Percentiles rank a stretch among this genome's conserved stretches.
phyloP scores from a whole-genome alignment of 495 filamentous ascomycete genomes.

The Corynascus novoguineensis region DNA sequence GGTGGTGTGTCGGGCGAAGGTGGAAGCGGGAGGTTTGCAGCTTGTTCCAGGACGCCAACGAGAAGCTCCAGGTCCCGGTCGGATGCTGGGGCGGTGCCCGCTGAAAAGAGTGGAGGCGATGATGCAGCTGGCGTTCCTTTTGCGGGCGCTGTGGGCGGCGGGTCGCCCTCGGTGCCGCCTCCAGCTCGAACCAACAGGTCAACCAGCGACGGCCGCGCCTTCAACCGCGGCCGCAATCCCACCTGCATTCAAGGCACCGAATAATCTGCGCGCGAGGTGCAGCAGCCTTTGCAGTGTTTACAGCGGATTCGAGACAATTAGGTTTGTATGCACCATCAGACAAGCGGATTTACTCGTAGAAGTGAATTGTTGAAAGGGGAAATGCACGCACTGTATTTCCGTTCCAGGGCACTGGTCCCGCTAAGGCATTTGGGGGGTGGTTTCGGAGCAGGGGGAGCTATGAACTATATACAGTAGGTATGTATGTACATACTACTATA shows the following conservation, averaged over 20 bases:
- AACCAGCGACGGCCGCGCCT: slow-evolving; percentile 65
- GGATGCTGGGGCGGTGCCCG: slow-evolving; percentile 20
- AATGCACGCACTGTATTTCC: background rate
- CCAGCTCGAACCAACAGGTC: slow-evolving; percentile 56
- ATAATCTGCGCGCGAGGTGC: no score
- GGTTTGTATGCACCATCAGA: background rate
- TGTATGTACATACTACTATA: no score
- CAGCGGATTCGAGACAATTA: background rate
- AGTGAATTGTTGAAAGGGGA: background rate
- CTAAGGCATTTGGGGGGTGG: background rate
- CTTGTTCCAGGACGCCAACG: slow-evolving; percentile 24
- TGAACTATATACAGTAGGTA: no score
- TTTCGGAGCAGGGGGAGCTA: no score
- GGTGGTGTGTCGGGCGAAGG: slow-evolving; percentile 38
- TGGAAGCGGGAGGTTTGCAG: slow-evolving; percentile 37
- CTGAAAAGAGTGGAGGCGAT: slow-evolving; percentile 27
- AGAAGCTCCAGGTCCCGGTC: slow-evolving; percentile 9
- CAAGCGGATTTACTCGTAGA: background rate
- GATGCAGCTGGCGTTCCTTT: slow-evolving; percentile 21
- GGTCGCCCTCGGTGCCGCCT: background rate
- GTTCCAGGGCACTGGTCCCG: background rate
- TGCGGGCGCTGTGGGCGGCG: slow-evolving; percentile 18
- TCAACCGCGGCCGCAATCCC: slow-evolving; percentile 52
- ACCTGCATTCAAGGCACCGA: slow-evolving; percentile 29
- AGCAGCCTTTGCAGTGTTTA: no score